Conservation (phyloP, 2,329 filamentous ascomycete species). For the Arthrobotrys megalospora region DNA sequence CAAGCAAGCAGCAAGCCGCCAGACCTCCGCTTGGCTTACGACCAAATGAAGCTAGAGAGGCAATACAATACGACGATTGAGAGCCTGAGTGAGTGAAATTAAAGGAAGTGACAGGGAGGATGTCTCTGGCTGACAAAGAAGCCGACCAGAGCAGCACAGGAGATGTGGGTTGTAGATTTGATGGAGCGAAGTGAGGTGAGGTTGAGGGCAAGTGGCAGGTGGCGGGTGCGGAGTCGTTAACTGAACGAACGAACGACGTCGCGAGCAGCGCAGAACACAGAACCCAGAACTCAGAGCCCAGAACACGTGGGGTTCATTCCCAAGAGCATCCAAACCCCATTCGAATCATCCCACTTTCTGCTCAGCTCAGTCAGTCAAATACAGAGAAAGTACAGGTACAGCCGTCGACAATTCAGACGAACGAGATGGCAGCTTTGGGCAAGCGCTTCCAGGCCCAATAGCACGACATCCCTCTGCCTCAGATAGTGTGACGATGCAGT, state of each 20-base stretch:
- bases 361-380: no score
- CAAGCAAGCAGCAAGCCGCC: constrained; percentile 44
- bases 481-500: constrained; percentile 28
- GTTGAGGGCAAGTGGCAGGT: background rate
- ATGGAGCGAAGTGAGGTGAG: constrained; percentile 5
- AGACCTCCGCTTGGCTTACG: constrained; percentile 53
- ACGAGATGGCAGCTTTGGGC: constrained; percentile 19
- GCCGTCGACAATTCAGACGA: background rate
- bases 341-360: constrained; percentile 18
- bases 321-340: background rate
- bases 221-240: constrained; percentile 46
- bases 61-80: constrained; percentile 31
- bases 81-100: constrained; percentile 33
- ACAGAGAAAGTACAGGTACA: constrained; percentile 30
- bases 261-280: constrained; percentile 4
- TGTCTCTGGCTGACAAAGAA: constrained; percentile 15
- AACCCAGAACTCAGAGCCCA: constrained; percentile 2
- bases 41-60: constrained; percentile 36
- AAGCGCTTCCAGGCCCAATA: constrained; percentile 48
- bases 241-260: constrained; percentile 7
- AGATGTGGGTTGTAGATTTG: background rate
- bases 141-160: constrained; percentile 10
- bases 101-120: constrained; percentile 27
- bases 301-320: constrained; percentile 41
- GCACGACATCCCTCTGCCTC: constrained; percentile 17